Percentiles rank a stretch among this genome's conserved stretches.
phyloP scores from a whole-genome alignment of 1,284 basidiomycete genomes.

The Albatrellus sp. region DNA sequence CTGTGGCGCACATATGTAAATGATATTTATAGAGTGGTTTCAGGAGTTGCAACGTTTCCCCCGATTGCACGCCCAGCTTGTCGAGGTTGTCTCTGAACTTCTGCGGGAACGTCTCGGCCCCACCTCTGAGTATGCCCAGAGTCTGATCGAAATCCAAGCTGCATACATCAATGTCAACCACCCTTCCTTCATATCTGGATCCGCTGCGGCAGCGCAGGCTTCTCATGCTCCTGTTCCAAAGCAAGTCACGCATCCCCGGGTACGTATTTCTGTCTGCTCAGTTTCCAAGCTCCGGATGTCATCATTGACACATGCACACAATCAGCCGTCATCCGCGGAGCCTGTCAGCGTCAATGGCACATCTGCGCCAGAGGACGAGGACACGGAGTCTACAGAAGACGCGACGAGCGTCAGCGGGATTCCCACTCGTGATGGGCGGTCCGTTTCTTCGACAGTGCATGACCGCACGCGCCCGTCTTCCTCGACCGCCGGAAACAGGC shows the following conservation, averaged over 20 bases:
- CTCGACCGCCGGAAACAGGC: slow-evolving; percentile 14
- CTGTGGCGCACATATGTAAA: neutral
- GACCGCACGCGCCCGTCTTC: slow-evolving; percentile 27
- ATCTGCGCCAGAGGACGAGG: slow-evolving; percentile 40
- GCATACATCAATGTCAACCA: slow-evolving; percentile 99
- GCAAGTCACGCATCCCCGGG: slow-evolving; percentile 32
- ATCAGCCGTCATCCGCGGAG: slow-evolving; percentile 45
- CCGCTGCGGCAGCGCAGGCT: slow-evolving; percentile 38
- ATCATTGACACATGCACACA: slow-evolving; percentile 10
- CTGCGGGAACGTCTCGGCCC: slow-evolving; percentile 92
- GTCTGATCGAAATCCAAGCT: slow-evolving; percentile 93
- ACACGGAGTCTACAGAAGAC: slow-evolving; percentile 38
- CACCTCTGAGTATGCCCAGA: slow-evolving; percentile 92
- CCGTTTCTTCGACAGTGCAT: slow-evolving; percentile 70
- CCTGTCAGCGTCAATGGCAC: slow-evolving; percentile 33
- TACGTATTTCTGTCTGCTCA: slow-evolving; percentile 24
- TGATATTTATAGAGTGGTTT: neutral
- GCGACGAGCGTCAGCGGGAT: slow-evolving; percentile 35
- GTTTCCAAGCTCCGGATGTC: neutral
- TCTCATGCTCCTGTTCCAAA: slow-evolving; percentile 32
- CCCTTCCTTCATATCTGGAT: slow-evolving; percentile 74
- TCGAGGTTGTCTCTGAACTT: slow-evolving; percentile 96
- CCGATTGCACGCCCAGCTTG: slow-evolving; percentile 81
- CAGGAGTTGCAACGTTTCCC: slow-evolving; percentile 98
- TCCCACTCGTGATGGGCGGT: slow-evolving; percentile 47